Conservation (phyloP, 139 green algal species). For the Auxenochlorella protothecoides region DNA sequence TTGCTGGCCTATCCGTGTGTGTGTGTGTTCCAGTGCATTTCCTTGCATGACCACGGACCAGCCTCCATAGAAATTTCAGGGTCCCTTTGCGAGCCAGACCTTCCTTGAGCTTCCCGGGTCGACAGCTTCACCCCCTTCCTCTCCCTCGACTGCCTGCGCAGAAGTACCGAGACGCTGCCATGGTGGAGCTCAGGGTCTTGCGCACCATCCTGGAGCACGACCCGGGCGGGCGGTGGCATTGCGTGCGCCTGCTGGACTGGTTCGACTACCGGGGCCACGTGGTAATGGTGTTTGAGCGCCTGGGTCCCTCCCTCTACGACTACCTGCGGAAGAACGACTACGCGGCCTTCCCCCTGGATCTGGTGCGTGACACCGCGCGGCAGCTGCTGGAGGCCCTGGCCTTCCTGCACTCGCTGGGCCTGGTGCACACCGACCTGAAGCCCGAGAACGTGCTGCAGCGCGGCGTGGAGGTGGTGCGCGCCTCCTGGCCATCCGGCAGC, state of each 20-base stretch:
- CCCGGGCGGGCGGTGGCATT: conserved; percentile 39
- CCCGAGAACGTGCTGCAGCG: conserved; percentile 90
- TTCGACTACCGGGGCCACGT: conserved; percentile 96
- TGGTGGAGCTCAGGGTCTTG: conserved; percentile 94
- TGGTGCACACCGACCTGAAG: conserved; percentile 98
- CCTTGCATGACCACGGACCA: too few relatives aligned
- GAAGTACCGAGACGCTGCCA: conserved; percentile 95
- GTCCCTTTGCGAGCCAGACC: too few relatives aligned
- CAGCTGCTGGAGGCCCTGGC: conserved; percentile 72
- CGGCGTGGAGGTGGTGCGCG: not conserved
- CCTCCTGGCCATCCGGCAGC: not conserved
- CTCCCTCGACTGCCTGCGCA: conserved; percentile 13
- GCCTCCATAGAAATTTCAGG: too few relatives aligned
- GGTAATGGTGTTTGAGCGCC: conserved; percentile 97
- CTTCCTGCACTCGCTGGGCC: conserved; percentile 80
- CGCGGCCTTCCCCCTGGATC: conserved; percentile 67
- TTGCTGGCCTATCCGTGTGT: not conserved
- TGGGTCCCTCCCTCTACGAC: conserved; percentile 91
- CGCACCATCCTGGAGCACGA: conserved; percentile 72
- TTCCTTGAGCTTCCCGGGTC: too few relatives aligned
- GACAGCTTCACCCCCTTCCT: not conserved
- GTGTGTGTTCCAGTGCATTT: too few relatives aligned
- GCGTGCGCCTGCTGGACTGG: conserved; percentile 80
- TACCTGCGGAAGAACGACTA: conserved; percentile 90
- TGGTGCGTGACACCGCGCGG: conserved; percentile 66